phyloP scores from a whole-genome alignment of 305 asterid genomes.

The Fraxinus platypoda region DNA sequence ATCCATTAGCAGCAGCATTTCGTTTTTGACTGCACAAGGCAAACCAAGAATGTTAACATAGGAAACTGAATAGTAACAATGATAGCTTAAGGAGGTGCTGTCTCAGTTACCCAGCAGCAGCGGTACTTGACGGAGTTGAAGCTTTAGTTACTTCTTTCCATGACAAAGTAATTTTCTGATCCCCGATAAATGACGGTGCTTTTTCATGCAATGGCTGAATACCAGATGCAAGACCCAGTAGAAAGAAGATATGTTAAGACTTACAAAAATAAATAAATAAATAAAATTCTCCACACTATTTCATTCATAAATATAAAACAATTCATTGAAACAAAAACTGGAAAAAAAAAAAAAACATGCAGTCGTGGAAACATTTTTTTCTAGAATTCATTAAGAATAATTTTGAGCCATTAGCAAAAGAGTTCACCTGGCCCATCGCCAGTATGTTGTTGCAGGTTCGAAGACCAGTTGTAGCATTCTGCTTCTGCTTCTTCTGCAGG shows the following conservation, averaged over 20 bases:
- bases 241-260: background rate
- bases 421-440: conserved; percentile 72
- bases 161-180: conserved; percentile 72
- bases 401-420: background rate
- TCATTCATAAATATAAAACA: background rate
- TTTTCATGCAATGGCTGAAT: conserved; percentile 83
- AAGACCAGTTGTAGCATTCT: conserved; percentile 79
- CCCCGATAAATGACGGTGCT: conserved; percentile 82
- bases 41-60: background rate
- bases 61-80: background rate
- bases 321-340: background rate
- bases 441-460: conserved; percentile 83
- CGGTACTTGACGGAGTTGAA: conserved; percentile 37
- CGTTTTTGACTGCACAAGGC: conserved; percentile 62
- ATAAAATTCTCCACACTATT: background rate
- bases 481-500: conserved; percentile 84
- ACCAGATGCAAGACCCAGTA: background rate
- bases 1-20: conserved; percentile 43
- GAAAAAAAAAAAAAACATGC: background rate
- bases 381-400: background rate
- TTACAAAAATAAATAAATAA: background rate
- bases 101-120: conserved; percentile 51
- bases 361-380: background rate
- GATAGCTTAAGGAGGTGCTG: background rate
- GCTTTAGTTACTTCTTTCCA: conserved; percentile 76